These are phyloP conservation scores for Lecanosticta acicola DNA, from an alignment of 2,329 filamentous ascomycete species.

Conservation along the genomic window DNA sequence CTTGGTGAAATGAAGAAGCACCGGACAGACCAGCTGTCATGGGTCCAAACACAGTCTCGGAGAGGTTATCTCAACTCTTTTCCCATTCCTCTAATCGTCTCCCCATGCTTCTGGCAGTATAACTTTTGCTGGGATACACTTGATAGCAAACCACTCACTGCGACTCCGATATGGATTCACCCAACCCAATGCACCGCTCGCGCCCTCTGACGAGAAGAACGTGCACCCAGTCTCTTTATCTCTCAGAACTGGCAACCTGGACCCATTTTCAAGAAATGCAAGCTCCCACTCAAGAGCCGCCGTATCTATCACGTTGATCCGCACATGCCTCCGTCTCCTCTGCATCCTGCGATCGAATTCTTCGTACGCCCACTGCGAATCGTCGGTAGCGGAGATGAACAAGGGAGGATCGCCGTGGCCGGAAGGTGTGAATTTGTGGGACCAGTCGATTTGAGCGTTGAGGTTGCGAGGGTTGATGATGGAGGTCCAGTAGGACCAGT, in stretches of 20 bases:
- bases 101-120: constrained; percentile 7
- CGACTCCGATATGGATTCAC: constrained; percentile 5
- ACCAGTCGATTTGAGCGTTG: constrained; percentile 7
- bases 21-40: constrained; percentile 1
- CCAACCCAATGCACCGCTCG: constrained; percentile 7
- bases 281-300: constrained; percentile 5
- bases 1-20: too few species aligned
- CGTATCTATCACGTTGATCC: constrained; percentile 7
- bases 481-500: constrained; percentile 11
- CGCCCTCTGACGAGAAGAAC: constrained; percentile 3
- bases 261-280: constrained; percentile 4
- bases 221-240: constrained; percentile 8
- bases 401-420: constrained; percentile 3
- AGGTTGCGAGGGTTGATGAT: constrained; percentile 8
- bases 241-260: constrained; percentile 4
- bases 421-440: constrained; percentile 4
- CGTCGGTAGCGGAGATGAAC: constrained; percentile 4
- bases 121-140: constrained; percentile 1
- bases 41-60: not conserved
- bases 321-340: not conserved
- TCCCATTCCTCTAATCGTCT: not conserved
- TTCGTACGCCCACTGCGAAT: constrained; percentile 5
- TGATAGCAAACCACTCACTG: constrained; percentile 8
- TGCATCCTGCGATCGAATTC: constrained; percentile 5
- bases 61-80: not conserved